Conservation (phyloP, 176 grass and related monocot genomes). For the Aegilops longissima region DNA sequence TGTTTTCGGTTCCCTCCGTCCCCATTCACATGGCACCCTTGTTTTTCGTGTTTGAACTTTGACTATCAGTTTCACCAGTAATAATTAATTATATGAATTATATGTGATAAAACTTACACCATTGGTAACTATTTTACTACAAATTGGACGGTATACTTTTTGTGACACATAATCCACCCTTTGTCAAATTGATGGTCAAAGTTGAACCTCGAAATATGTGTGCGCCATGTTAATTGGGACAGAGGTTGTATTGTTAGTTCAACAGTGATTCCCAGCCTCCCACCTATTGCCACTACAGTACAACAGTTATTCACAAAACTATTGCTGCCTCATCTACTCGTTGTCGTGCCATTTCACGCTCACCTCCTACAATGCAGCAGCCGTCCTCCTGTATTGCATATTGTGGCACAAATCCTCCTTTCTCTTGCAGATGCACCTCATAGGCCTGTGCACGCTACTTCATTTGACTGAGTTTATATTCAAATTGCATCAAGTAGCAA, state of each 20-base stretch:
- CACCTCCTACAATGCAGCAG: neutral
- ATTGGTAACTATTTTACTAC: no score
- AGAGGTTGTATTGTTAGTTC: neutral
- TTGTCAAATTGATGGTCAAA: no score
- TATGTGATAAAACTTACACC: no score
- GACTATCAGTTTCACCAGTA: no score
- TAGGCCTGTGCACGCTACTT: neutral
- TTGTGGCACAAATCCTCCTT: neutral
- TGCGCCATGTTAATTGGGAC: no score
- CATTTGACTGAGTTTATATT: neutral
- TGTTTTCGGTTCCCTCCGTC: neutral
- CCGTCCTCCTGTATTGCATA: neutral
- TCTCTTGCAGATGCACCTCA: neutral
- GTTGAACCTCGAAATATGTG: no score
- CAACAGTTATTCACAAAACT: constrained; percentile 2
- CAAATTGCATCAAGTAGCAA: neutral
- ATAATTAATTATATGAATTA: no score
- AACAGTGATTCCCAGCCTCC: neutral
- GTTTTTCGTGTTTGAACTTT: no score
- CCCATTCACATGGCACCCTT: no score
- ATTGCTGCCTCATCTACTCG: neutral
- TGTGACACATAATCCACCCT: no score
- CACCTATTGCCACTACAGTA: neutral
- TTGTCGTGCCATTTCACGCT: neutral
- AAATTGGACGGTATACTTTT: no score